Percentiles rank a stretch among this genome's conserved stretches.
Evolutionary conservation across 306 rosid species (phyloP).

Genomic region (Cyclanthera cordifolia): DNA sequence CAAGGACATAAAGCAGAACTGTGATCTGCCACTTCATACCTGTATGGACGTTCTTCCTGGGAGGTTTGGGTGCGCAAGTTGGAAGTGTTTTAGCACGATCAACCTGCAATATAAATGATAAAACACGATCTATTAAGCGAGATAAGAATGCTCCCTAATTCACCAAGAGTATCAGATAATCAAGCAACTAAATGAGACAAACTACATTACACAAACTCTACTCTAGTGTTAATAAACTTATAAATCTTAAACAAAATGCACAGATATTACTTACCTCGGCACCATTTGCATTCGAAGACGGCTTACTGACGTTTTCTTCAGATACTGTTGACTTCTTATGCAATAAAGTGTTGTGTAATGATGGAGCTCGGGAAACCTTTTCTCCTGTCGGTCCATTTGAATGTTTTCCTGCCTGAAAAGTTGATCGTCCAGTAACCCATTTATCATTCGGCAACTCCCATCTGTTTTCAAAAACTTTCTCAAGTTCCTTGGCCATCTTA

Average conservation of each 20-base stretch:
- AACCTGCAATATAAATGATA: slow-evolving; percentile 24
- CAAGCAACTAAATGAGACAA: background rate
- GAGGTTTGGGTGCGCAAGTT: slow-evolving; percentile 22
- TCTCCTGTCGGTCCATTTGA: slow-evolving; percentile 15
- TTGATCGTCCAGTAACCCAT: slow-evolving; percentile 27
- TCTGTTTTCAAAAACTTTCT: slow-evolving; percentile 43
- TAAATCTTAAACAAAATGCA: background rate
- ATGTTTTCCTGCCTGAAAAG: slow-evolving; percentile 25
- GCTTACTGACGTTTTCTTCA: slow-evolving; percentile 27
- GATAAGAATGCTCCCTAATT: slow-evolving; percentile 1
- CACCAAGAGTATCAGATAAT: background rate
- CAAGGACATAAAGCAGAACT: slow-evolving; percentile 29
- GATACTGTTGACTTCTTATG: slow-evolving; percentile 27
- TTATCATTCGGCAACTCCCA: slow-evolving; percentile 43
- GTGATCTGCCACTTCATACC: slow-evolving; percentile 35
- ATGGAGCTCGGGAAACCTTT: slow-evolving; percentile 4
- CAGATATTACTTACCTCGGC: slow-evolving; percentile 35
- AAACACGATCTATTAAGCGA: background rate
- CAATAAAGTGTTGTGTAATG: slow-evolving; percentile 18
- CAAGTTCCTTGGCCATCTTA: slow-evolving; percentile 55
- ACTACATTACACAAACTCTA: background rate
- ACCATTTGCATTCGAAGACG: slow-evolving; percentile 26
- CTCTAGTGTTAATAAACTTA: background rate
- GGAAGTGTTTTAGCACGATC: slow-evolving; percentile 29
- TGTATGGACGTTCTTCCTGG: slow-evolving; percentile 28